These are phyloP conservation scores for Podospora appendiculata DNA, from an alignment of 495 filamentous ascomycete genomes.

Conservation along the genomic window DNA sequence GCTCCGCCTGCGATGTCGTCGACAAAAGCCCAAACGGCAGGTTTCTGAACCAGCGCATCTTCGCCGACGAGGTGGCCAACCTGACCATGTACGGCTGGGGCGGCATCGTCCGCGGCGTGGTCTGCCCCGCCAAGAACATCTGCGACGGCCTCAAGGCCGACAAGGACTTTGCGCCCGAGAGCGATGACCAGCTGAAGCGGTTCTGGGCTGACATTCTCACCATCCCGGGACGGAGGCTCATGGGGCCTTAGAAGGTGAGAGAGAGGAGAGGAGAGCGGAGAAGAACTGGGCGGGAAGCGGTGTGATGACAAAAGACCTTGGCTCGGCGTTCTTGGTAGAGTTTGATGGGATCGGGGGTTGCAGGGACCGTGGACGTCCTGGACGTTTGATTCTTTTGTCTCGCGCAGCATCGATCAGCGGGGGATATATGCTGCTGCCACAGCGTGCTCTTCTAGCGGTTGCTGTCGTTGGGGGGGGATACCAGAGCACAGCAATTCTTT, in stretches of 20 bases:
- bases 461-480: no score
- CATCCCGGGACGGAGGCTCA: background rate
- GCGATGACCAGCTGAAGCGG: background rate
- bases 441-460: no score
- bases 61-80: background rate
- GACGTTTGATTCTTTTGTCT: no score
- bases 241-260: background rate
- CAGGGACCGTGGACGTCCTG: no score
- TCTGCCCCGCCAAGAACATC: constrained; percentile 1
- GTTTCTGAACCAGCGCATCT: constrained; percentile 5
- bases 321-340: background rate
- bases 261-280: background rate
- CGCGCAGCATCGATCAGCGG: no score
- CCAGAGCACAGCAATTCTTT: no score
- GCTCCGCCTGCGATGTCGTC: background rate
- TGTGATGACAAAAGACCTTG: background rate
- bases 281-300: background rate
- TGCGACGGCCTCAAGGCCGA: background rate
- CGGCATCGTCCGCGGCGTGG: constrained; percentile 5
- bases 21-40: background rate
- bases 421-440: no score
- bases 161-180: background rate
- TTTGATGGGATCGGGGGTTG: no score
- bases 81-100: constrained; percentile 4
- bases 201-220: background rate